phyloP scores from a whole-genome alignment of 306 rosid genomes.

The Begonia fuchsioides region DNA sequence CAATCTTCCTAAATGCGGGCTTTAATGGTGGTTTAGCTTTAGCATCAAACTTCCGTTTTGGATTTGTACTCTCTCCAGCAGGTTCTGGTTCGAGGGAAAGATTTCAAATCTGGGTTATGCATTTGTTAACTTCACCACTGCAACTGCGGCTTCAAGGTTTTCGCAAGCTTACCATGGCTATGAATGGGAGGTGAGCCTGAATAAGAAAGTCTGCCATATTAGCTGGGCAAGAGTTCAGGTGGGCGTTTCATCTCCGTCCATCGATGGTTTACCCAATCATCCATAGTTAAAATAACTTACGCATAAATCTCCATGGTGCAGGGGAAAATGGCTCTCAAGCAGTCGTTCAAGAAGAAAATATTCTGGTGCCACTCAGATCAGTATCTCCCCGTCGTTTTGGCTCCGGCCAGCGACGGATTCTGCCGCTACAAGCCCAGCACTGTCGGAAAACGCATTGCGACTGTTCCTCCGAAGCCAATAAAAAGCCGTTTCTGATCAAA shows the following conservation, averaged over 20 bases:
- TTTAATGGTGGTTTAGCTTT: not conserved
- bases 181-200: slow-evolving; percentile 1
- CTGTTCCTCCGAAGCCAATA: not conserved
- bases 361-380: slow-evolving; percentile 8
- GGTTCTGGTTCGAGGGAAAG: not conserved
- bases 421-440: not conserved
- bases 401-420: slow-evolving; percentile 8
- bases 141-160: slow-evolving; percentile 6
- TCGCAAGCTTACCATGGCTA: not conserved
- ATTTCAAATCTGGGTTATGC: slow-evolving; percentile 10
- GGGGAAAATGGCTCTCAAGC: not conserved
- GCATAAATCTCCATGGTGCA: not conserved
- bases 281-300: not conserved
- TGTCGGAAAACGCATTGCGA: not conserved
- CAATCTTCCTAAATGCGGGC: not conserved
- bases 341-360: slow-evolving; percentile 1
- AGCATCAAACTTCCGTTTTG: not conserved
- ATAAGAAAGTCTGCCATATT: slow-evolving; percentile 6
- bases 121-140: slow-evolving; percentile 4
- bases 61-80: not conserved
- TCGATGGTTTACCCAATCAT: not conserved
- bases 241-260: not conserved
- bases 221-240: slow-evolving; percentile 6
- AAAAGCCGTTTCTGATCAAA: not conserved
- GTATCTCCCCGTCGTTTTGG: slow-evolving; percentile 3